These are phyloP conservation scores for Aureobasidium sp. DNA, from an alignment of 2,329 filamentous ascomycete species.

Conservation along the genomic window DNA sequence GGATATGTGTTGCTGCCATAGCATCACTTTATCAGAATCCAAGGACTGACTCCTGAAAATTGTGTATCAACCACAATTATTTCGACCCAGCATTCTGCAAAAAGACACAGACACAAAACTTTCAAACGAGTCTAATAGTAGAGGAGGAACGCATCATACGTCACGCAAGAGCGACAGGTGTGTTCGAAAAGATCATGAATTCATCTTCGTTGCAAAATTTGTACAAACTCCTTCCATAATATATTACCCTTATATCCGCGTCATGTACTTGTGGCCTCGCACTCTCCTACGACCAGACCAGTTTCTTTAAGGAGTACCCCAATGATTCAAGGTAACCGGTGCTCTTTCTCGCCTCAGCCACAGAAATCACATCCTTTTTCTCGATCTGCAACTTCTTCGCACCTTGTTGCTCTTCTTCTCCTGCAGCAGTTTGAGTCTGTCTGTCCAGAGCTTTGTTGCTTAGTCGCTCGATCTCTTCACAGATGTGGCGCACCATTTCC, in stretches of 20 bases:
- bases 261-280: not conserved
- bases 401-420: slow-evolving; percentile 17
- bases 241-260: not conserved
- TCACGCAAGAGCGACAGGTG: no score
- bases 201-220: not conserved
- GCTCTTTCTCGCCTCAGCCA: slow-evolving; percentile 77
- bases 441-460: slow-evolving; percentile 33
- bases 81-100: no score
- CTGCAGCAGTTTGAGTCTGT: slow-evolving; percentile 19
- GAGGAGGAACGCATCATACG: no score
- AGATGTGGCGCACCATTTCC: slow-evolving; percentile 58
- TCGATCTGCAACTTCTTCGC: slow-evolving; percentile 37
- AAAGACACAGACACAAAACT: no score
- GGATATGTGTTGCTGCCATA: no score
- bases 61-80: no score
- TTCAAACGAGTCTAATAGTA: no score
- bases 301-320: slow-evolving; percentile 84
- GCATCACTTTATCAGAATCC: no score
- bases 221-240: not conserved
- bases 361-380: slow-evolving; percentile 67
- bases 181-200: not conserved
- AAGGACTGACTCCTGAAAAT: no score
- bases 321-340: slow-evolving; percentile 81
- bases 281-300: slow-evolving; percentile 64
- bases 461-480: slow-evolving; percentile 67